Evolutionary conservation across 768 basidiomycete genomes (phyloP), one percentile per base, ranked within the genome.

Genomic region (Mycena maculata): DNA sequence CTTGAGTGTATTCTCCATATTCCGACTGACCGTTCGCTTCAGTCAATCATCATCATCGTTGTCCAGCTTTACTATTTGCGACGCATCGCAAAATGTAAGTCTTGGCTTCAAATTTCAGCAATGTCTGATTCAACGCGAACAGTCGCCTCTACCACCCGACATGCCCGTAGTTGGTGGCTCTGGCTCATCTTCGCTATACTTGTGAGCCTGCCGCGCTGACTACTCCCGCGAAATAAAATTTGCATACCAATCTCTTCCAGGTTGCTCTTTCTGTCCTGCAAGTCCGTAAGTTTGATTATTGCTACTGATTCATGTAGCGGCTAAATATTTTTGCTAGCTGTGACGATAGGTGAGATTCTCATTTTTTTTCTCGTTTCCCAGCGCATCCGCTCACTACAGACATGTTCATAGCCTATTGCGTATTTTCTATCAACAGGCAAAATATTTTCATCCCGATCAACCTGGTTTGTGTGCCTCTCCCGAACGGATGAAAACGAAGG

Each of bases 361-460:
- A 33, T 52, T 13, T n/a, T 25, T 45, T 0, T 50, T 20, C 18
- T 25, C 30, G 16, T 8, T 33, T 16, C 52, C n/a, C n/a, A n/a
- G n/a, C n/a, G n/a, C n/a, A n/a, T n/a, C n/a, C 31, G 18, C 39
- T 42, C 30, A 45, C 10, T 15, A n/a, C n/a, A n/a, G n/a, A n/a
- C n/a, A 23, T 27, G 7, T 28, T 44, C 20, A 30, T 50, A 65
- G 68, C 63, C 18, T 69, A 69, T 52, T 69, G 68, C 28, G 59
- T 61, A 45, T 64, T 65, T 33, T 65, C 68, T 3, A 69, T 69
- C 30, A 69, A 65, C 44, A 55, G 47, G 33, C 3, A 6, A 12
- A 52, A 65, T 31, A 69, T 69, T 20, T 69, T 69, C 63, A 69
- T 69, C 16, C 59, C 63, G 11, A 20, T 65, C 54, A 69, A 69